Conservation (phyloP, 768 basidiomycete genomes). For the Pulveroboletus frians region DNA sequence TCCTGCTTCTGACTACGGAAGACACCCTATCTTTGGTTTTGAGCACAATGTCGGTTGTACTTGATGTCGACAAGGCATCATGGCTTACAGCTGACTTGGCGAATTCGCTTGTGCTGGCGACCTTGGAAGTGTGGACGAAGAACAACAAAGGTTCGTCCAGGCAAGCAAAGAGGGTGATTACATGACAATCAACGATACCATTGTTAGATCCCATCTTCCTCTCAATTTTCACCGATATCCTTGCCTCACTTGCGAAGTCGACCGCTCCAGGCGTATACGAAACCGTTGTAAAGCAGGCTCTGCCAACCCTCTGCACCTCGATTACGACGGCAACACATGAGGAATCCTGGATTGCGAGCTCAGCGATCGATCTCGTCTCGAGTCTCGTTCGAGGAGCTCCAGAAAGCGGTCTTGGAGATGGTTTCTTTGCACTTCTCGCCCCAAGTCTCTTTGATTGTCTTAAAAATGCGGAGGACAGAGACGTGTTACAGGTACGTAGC, state of each 20-base stretch:
- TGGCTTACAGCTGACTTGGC: constrained; percentile 72
- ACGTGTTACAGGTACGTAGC: constrained; percentile 62
- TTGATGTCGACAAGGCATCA: constrained; percentile 65
- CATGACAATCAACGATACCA: constrained; percentile 1
- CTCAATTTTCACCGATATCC: constrained; percentile 78
- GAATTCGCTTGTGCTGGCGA: constrained; percentile 55
- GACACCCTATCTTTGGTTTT: constrained; percentile 86
- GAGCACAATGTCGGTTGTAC: constrained; percentile 75
- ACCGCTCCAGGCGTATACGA: constrained; percentile 59
- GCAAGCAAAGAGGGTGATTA: neutral
- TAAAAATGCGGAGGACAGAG: constrained; percentile 73
- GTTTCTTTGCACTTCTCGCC: constrained; percentile 73
- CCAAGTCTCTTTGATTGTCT: constrained; percentile 71
- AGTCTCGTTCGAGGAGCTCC: constrained; percentile 66
- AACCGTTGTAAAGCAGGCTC: constrained; percentile 62
- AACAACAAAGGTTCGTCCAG: constrained; percentile 68
- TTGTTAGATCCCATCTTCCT: constrained; percentile 80
- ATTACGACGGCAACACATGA: constrained; percentile 52
- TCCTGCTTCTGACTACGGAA: constrained; percentile 73
- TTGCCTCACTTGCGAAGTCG: constrained; percentile 64
- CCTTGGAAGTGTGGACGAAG: constrained; percentile 79
- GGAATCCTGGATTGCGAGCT: constrained; percentile 72
- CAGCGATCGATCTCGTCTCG: constrained; percentile 77
- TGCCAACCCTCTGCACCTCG: constrained; percentile 67
- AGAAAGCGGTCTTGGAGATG: constrained; percentile 64